Percentiles rank a stretch among this genome's conserved stretches.
Conservation (phyloP, 2,329 filamentous ascomycete species). For the Fusarium udum region DNA sequence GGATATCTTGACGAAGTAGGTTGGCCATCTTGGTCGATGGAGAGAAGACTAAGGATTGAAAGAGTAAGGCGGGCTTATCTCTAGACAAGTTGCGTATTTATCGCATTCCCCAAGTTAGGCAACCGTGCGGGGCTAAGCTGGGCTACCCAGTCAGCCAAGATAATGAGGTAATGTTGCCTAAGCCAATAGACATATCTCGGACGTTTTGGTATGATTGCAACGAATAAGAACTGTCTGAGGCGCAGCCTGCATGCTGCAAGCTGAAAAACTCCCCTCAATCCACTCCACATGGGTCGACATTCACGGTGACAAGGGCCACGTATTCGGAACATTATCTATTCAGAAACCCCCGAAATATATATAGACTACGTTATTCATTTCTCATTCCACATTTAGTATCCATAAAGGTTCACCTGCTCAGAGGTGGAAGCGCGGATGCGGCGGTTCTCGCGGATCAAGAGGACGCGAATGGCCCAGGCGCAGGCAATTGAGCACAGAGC, state of each 20-base stretch:
- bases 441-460: conserved; percentile 54
- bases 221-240: neutral
- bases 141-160: neutral
- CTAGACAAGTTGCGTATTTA: neutral
- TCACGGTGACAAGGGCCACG: neutral
- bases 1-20: neutral
- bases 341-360: neutral
- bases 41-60: neutral
- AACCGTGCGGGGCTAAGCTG: conserved; percentile 15
- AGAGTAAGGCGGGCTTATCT: neutral
- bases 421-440: conserved; percentile 48
- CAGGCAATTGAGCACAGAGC: conserved; percentile 49
- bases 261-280: neutral
- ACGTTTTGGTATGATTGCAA: neutral
- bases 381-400: conserved; percentile 41
- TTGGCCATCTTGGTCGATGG: neutral
- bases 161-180: neutral
- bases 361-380: neutral
- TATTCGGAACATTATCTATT: neutral
- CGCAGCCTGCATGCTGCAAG: neutral
- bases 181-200: neutral
- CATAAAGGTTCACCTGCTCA: conserved; percentile 51
- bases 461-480: conserved; percentile 54
- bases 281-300: neutral
- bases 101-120: neutral